phyloP scores from a whole-genome alignment of 2,329 filamentous ascomycete species.

The Mariannaea elegans region DNA sequence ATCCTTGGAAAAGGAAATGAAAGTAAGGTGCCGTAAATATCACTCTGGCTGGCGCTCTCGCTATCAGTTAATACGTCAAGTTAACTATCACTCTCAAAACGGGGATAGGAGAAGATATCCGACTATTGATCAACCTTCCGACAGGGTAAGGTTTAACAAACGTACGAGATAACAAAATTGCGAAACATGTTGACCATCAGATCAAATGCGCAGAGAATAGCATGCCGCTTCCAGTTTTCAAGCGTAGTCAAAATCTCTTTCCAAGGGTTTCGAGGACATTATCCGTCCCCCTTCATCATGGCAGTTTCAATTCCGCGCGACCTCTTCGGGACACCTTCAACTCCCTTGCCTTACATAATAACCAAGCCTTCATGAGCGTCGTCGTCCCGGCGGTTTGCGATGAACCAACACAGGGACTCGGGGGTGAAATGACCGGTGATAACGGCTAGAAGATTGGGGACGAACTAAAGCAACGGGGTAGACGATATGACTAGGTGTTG shows the following conservation, averaged over 20 bases:
- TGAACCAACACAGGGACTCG: slow-evolving; percentile 48
- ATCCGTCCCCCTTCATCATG: slow-evolving; percentile 35
- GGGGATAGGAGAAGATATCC: background rate
- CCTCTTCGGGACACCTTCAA: slow-evolving; percentile 34
- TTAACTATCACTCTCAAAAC: background rate
- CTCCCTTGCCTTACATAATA: slow-evolving; percentile 50
- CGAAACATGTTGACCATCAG: slow-evolving; percentile 42
- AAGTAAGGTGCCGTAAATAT: slow-evolving; percentile 50
- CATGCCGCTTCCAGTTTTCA: slow-evolving; percentile 37
- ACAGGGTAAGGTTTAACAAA: slow-evolving; percentile 33
- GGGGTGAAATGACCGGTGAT: slow-evolving; percentile 9
- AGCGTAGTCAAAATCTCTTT: slow-evolving; percentile 36
- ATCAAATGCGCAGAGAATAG: slow-evolving; percentile 38
- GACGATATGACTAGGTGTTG: slow-evolving; percentile 45
- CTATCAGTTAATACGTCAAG: slow-evolving; percentile 38
- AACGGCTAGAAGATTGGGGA: slow-evolving; percentile 34
- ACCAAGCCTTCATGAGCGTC: slow-evolving; percentile 48
- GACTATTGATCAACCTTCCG: slow-evolving; percentile 40
- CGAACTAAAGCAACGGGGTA: slow-evolving; percentile 44
- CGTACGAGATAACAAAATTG: slow-evolving; percentile 45
- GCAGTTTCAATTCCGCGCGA: slow-evolving; percentile 36
- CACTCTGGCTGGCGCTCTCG: slow-evolving; percentile 47
- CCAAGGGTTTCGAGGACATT: slow-evolving; percentile 40
- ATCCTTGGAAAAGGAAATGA: slow-evolving; percentile 48
- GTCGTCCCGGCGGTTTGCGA: slow-evolving; percentile 41